Evolutionary conservation across 164 flowering plant genomes (phyloP).

Genomic region (Nymphaea thermarum): DNA sequence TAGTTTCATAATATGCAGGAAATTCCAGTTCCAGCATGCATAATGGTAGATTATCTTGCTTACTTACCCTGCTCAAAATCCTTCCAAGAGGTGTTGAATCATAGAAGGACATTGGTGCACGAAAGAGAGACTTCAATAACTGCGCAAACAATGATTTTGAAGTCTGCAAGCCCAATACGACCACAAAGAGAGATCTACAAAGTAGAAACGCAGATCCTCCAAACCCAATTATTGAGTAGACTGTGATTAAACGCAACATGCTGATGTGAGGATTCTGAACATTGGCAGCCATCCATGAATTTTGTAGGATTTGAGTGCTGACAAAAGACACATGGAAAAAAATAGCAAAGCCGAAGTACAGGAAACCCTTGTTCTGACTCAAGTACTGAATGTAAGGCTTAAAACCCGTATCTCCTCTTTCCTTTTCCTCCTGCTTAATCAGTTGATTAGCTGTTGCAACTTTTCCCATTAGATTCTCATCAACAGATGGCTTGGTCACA

Average conservation of each 20-base stretch:
- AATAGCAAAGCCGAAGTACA: conserved; percentile 31
- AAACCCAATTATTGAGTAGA: conserved; percentile 39
- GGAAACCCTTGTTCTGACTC: conserved; percentile 48
- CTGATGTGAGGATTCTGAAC: conserved; percentile 32
- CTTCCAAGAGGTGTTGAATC: conserved; percentile 48
- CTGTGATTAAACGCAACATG: conserved; percentile 22
- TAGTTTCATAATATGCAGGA: too few species aligned
- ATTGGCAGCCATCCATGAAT: conserved; percentile 68
- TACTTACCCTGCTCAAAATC: conserved; percentile 37
- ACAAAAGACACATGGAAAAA: conserved; percentile 28
- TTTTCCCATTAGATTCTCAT: conserved; percentile 8
- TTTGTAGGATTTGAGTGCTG: conserved; percentile 37
- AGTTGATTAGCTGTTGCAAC: conserved; percentile 38
- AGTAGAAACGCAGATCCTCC: conserved; percentile 17
- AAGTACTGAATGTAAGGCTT: conserved; percentile 61
- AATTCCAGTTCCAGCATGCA: too few species aligned
- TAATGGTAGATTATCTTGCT: too few species aligned
- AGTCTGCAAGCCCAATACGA: conserved; percentile 25
- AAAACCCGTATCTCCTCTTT: conserved; percentile 49
- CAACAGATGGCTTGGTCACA: conserved; percentile 24
- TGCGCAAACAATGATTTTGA: conserved; percentile 32
- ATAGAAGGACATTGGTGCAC: conserved; percentile 42
- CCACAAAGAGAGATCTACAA: conserved; percentile 19
- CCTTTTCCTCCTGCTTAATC: conserved; percentile 58
- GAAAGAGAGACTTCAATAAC: conserved; percentile 32